Evolutionary conservation across 352 stramenopile species (phyloP), one percentile per base, ranked within the genome.

Genomic region (Phytophthora chlamydospora): DNA sequence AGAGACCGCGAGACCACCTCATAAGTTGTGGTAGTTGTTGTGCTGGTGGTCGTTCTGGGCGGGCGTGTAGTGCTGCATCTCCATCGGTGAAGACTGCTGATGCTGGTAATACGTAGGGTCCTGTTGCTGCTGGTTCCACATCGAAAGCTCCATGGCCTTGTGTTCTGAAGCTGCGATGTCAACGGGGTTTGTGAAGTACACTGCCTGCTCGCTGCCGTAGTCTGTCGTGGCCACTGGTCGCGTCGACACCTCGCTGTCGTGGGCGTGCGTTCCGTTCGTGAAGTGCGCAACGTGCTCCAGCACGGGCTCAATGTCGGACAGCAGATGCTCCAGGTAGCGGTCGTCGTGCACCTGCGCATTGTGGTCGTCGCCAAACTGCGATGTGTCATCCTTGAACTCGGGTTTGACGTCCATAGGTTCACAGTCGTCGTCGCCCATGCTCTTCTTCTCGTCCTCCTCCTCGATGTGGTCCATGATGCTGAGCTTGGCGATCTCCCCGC

Each of bases 221-320:
- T 64, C 64, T 6, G 61, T 63, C 31, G 58, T 62, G 5, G 59
- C 40, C 12, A 68, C 57, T 24, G 63, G 63, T 32, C 58, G 51
- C 39, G 58, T 65, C 14, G 31, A 35, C 9, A 52, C 50, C 34
- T 60, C 46, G 17, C 36, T 38, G 3, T 11, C 19, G 14, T 58
- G 43, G 10, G 19, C 39, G 36, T 58, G 60, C 17, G 41, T 49
- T 13, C 58, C 54, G 41, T 68, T 78, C 40, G 75, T 72, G 45
- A 85, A 85, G 60, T 75, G 73, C 10, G 72, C 75, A 24, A 85
- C 73, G 47, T 80, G 67, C 42, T 85, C 75, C 38, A 85, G 45
- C 59, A 85, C 66, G 3, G 68, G 74, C 38, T 85, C 75, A 33
- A 85, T 82, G 40, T 85, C 75, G 13, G 67, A 62, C 17, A 85